A percentile compares a stretch with the other conserved stretches of the same genome.
Evolutionary conservation across 1,284 basidiomycete genomes (phyloP).

Genomic region (Ganoderma lucidum): DNA sequence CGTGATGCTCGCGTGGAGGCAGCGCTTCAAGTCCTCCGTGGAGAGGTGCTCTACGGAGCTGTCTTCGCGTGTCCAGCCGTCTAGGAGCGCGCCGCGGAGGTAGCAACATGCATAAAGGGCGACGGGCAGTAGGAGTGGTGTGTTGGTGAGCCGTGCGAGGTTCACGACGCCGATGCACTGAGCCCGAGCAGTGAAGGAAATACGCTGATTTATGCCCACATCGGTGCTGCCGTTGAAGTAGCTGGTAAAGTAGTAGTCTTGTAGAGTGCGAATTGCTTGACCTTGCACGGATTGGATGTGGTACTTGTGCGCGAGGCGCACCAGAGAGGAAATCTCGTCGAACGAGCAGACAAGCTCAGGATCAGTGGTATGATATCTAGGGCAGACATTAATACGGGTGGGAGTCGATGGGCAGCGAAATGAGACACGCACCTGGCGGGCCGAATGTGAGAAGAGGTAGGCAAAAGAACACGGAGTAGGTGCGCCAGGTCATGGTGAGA

Average conservation of each 20-base stretch:
- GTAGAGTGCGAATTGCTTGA: no score
- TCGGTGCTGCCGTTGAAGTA: no score
- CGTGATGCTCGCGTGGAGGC: background rate
- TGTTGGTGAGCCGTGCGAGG: constrained; percentile 19
- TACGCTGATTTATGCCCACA: no score
- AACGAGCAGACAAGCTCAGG: background rate
- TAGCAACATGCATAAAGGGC: constrained; percentile 18
- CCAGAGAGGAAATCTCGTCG: no score
- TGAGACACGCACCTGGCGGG: background rate
- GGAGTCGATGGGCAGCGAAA: background rate
- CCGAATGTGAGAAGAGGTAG: constrained; percentile 1
- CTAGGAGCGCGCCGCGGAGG: background rate
- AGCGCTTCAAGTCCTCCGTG: background rate
- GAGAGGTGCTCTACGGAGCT: background rate
- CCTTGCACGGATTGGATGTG: no score
- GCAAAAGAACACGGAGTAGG: constrained; percentile 12
- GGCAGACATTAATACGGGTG: no score
- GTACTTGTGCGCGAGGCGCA: no score
- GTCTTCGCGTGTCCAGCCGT: constrained; percentile 16
- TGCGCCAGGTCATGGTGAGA: constrained; percentile 12
- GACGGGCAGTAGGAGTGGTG: constrained; percentile 11
- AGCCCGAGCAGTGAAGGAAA: no score
- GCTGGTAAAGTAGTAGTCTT: no score
- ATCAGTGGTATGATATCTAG: background rate
- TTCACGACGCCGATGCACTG: constrained; percentile 13